Conservation (phyloP, 257 asterid species). For the Jaltomata sinuosa region DNA sequence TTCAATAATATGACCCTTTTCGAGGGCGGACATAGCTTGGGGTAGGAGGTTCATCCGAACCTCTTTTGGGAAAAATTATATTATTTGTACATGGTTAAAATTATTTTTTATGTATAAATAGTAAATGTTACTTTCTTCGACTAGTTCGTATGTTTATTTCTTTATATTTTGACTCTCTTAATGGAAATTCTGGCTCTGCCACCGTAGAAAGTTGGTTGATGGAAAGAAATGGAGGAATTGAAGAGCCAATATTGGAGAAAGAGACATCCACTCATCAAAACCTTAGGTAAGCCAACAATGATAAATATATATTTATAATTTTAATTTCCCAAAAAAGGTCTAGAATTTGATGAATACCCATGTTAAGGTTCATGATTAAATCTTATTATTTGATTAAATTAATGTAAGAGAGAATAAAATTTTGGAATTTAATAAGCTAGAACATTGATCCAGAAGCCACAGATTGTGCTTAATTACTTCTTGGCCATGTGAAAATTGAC, state of each 20-base stretch:
- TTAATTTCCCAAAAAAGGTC: background rate
- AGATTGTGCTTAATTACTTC: background rate
- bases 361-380: conserved; percentile 5
- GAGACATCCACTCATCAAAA: conserved; percentile 10
- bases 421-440: background rate
- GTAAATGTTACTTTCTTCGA: too few species aligned
- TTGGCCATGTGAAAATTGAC: background rate
- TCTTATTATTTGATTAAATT: background rate
- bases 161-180: too few species aligned
- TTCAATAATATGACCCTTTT: too few species aligned
- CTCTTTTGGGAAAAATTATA: too few species aligned
- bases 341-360: background rate
- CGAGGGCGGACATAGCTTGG: too few species aligned
- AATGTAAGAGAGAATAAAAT: background rate
- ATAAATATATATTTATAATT: background rate
- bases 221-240: conserved; percentile 31
- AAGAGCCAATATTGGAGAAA: conserved; percentile 31
- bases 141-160: too few species aligned
- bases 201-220: conserved; percentile 58
- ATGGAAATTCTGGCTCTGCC: too few species aligned
- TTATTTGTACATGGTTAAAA: too few species aligned
- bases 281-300: conserved; percentile 38
- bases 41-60: too few species aligned
- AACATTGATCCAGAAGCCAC: background rate
- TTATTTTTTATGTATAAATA: too few species aligned